Conservation (phyloP, 306 rosid genomes). For the Prunus dulcis region DNA sequence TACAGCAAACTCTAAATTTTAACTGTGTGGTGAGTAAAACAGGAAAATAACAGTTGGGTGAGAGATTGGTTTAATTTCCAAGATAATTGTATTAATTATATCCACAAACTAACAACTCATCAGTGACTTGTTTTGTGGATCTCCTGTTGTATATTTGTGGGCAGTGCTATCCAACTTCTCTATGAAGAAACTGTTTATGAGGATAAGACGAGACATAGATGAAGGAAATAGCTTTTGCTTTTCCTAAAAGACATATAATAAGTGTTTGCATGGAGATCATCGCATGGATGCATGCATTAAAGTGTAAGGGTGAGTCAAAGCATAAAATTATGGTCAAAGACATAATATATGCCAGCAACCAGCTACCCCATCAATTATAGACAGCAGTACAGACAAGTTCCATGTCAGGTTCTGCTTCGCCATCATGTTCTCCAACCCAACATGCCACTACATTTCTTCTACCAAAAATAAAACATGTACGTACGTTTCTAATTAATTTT, state of each 20-base stretch:
- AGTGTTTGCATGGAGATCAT: not conserved
- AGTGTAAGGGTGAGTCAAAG: constrained; percentile 22
- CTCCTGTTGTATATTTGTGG: no score
- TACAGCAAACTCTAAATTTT: no score
- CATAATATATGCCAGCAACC: constrained; percentile 26
- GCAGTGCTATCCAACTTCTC: no score
- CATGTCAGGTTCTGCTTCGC: constrained; percentile 22
- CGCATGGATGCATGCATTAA: constrained; percentile 26
- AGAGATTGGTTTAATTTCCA: no score
- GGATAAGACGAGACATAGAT: constrained; percentile 29
- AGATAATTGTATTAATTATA: no score
- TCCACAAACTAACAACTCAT: no score
- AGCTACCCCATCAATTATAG: constrained; percentile 1
- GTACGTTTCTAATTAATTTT: not conserved
- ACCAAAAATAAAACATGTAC: no score
- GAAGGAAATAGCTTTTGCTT: constrained; percentile 10
- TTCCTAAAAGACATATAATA: not conserved
- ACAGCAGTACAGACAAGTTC: constrained; percentile 32
- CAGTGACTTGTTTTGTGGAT: no score
- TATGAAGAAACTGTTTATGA: no score
- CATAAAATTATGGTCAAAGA: constrained; percentile 35
- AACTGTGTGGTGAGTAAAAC: no score
- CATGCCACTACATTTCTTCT: not conserved
- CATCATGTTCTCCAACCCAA: constrained; percentile 22
- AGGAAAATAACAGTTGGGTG: no score